Percentiles rank a stretch among this genome's conserved stretches.
These are phyloP conservation scores for Paecilomyces niveus DNA, from an alignment of 2,329 filamentous ascomycete species.

Conservation along the genomic window DNA sequence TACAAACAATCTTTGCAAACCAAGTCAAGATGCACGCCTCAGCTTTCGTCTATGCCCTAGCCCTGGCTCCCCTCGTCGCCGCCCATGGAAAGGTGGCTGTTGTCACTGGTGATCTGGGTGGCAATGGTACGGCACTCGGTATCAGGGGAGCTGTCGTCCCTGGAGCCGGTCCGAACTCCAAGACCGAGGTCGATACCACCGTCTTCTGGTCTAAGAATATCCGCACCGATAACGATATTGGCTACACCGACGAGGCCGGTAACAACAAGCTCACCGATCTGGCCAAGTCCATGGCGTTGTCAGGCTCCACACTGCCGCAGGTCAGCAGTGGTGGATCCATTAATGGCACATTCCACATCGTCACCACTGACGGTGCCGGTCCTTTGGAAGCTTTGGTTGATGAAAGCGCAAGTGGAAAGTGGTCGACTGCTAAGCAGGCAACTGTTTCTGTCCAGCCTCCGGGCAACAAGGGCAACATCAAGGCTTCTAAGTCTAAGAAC, in stretches of 20 bases:
- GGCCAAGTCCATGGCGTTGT: neutral
- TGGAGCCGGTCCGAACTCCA: slow-evolving; percentile 1
- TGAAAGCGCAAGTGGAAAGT: slow-evolving; percentile 2
- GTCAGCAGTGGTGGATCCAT: slow-evolving; percentile 5
- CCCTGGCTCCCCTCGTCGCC: neutral
- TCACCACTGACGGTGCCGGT: slow-evolving; percentile 4
- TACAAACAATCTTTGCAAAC: neutral
- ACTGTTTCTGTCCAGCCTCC: slow-evolving; percentile 1
- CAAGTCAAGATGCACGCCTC: slow-evolving; percentile 1
- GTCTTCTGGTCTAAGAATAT: slow-evolving; percentile 4
- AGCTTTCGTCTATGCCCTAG: neutral
- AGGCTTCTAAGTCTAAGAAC: neutral
- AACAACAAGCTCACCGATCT: slow-evolving; percentile 4
- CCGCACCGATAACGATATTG: slow-evolving; percentile 1
- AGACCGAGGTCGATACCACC: slow-evolving; percentile 5
- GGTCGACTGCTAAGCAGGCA: slow-evolving; percentile 2
- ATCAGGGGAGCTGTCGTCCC: slow-evolving; percentile 3
- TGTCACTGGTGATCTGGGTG: slow-evolving; percentile 4
- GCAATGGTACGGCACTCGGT: slow-evolving; percentile 5
- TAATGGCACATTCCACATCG: slow-evolving; percentile 3
- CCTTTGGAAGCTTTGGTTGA: slow-evolving; percentile 3
- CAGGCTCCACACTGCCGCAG: slow-evolving; percentile 3
- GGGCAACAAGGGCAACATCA: neutral
- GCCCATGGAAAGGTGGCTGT: slow-evolving; percentile 6
- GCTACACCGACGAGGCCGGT: slow-evolving; percentile 2